phyloP scores from a whole-genome alignment of 345 rosid genomes.

The Moricandia moricandioides region DNA sequence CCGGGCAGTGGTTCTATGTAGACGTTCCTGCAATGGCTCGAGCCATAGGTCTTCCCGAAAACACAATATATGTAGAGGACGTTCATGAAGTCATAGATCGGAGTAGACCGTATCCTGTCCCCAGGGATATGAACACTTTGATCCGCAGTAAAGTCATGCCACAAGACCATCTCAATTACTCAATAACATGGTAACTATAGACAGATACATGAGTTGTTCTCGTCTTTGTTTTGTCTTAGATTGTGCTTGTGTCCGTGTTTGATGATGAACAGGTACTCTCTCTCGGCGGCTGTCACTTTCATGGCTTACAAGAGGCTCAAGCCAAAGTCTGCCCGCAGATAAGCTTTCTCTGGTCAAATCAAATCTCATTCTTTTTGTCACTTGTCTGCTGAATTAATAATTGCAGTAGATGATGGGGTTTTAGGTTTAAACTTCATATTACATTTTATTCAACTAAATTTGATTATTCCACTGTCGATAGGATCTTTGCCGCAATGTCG shows the following conservation, averaged over 20 bases:
- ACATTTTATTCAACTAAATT: not conserved
- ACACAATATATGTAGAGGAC: constrained; percentile 72
- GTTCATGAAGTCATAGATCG: constrained; percentile 61
- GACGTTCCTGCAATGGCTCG: constrained; percentile 73
- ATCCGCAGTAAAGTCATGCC: constrained; percentile 96
- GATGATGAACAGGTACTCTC: constrained; percentile 66
- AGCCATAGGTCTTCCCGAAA: constrained; percentile 65
- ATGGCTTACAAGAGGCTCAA: constrained; percentile 83
- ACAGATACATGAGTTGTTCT: not conserved
- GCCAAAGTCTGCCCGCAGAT: constrained; percentile 52
- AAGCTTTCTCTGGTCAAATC: constrained; percentile 16
- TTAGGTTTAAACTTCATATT: not conserved
- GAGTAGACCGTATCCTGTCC: constrained; percentile 83
- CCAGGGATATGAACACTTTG: constrained; percentile 76
- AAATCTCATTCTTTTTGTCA: constrained; percentile 16
- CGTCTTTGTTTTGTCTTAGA: not conserved
- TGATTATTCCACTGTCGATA: not conserved
- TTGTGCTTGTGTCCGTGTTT: constrained; percentile 2
- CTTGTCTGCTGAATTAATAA: constrained; percentile 17
- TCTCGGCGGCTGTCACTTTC: constrained; percentile 87
- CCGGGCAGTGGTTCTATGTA: constrained; percentile 83
- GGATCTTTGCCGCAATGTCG: not conserved
- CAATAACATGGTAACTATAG: constrained; percentile 70
- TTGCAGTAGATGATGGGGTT: not conserved
- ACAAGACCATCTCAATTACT: constrained; percentile 90